A percentile compares a stretch with the other conserved stretches of the same genome.
Conservation (phyloP, 441 rosid species). For the Eutrema salsugineum region DNA sequence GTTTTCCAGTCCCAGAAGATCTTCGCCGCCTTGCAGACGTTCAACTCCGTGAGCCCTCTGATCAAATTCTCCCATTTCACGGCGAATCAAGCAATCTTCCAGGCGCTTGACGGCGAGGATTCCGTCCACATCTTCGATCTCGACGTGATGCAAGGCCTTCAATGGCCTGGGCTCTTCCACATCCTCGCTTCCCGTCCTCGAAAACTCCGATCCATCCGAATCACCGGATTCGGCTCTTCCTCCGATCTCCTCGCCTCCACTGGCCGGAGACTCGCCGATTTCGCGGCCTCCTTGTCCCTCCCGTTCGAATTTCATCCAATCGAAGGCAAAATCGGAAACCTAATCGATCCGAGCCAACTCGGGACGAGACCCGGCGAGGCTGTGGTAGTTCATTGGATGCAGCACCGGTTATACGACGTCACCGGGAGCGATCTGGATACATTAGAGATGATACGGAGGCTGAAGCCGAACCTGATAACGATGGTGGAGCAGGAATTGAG, state of each 20-base stretch:
- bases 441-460: conserved; percentile 44
- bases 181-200: conserved; percentile 79
- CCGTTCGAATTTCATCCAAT: conserved; percentile 77
- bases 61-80: conserved; percentile 92
- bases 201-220: conserved; percentile 67
- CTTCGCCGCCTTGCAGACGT: conserved; percentile 77
- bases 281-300: conserved; percentile 61
- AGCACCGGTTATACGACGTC: conserved; percentile 76
- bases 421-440: conserved; percentile 67
- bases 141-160: conserved; percentile 96
- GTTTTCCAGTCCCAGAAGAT: conserved; percentile 58
- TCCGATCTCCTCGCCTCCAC: conserved; percentile 71
- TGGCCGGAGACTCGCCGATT: conserved; percentile 76
- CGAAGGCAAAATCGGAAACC: conserved; percentile 69
- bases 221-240: conserved; percentile 86
- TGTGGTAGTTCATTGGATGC: conserved; percentile 91
- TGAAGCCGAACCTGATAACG: conserved; percentile 70
- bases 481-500: conserved; percentile 83
- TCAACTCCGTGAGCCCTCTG: conserved; percentile 69
- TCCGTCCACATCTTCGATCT: conserved; percentile 84
- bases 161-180: conserved; percentile 95
- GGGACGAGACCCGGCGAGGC: conserved; percentile 60
- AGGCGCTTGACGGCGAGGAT: conserved; percentile 76
- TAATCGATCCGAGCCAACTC: conserved; percentile 52
- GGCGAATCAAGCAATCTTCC: conserved; percentile 88